These are phyloP conservation scores for Jackrogersella minutella DNA, from an alignment of 495 filamentous ascomycete genomes.

Conservation along the genomic window DNA sequence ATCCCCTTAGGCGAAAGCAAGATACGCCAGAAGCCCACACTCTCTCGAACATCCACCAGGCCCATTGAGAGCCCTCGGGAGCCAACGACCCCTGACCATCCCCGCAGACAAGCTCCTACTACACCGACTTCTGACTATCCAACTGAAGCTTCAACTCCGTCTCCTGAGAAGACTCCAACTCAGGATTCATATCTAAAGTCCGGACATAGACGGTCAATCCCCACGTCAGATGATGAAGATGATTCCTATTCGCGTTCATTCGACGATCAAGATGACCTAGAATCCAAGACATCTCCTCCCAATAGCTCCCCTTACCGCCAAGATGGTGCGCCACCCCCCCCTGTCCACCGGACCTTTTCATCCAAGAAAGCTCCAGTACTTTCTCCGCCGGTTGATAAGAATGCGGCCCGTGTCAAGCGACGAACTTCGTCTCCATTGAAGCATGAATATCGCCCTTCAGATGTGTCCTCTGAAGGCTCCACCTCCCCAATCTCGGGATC, in stretches of 20 bases:
- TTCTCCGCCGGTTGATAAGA: slow-evolving; percentile 58
- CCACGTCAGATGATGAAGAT: slow-evolving; percentile 12
- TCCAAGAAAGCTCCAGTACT: slow-evolving; percentile 54
- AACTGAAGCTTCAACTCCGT: slow-evolving; percentile 31
- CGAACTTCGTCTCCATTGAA: slow-evolving; percentile 93
- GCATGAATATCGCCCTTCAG: slow-evolving; percentile 96
- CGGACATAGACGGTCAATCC: not conserved
- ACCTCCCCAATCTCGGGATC: slow-evolving; percentile 57
- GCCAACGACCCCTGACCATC: slow-evolving; percentile 40
- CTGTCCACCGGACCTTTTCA: slow-evolving; percentile 56
- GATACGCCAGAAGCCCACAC: slow-evolving; percentile 29
- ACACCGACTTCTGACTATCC: slow-evolving; percentile 33
- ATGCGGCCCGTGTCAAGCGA: slow-evolving; percentile 60
- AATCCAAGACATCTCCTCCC: slow-evolving; percentile 53
- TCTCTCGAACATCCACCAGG: slow-evolving; percentile 35
- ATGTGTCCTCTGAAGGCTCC: slow-evolving; percentile 59
- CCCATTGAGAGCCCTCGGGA: slow-evolving; percentile 20
- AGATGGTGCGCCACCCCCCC: slow-evolving; percentile 60
- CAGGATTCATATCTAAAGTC: slow-evolving; percentile 40
- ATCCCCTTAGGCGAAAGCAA: slow-evolving; percentile 78
- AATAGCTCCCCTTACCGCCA: slow-evolving; percentile 50
- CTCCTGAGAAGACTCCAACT: slow-evolving; percentile 43
- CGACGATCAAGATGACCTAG: slow-evolving; percentile 47
- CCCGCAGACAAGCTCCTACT: slow-evolving; percentile 34
- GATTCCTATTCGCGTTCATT: slow-evolving; percentile 16